Evolutionary conservation across 495 filamentous ascomycete genomes (phyloP), one percentile per base, ranked within the genome.

Genomic region (Tuber melanosporum): DNA sequence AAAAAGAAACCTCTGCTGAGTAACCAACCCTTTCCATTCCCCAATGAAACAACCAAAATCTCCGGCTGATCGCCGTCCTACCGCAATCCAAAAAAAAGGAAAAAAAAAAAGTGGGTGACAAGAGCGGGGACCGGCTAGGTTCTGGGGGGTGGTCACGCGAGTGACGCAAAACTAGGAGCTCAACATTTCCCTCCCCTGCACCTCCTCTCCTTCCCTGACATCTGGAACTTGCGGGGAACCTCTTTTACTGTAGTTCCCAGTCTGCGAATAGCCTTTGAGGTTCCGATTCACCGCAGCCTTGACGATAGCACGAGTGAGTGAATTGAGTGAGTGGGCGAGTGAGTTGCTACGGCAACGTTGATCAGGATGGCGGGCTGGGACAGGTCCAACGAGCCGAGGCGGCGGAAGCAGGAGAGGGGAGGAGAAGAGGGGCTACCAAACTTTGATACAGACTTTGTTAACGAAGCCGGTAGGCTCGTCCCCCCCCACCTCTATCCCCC

Each of bases 371-470:
- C 26, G 14, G 32, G 57, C 57, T 66, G 57, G 57, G 32, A 36
- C 26, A 66, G 15, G 15, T 26, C 57, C 26, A 32, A 66, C 26
- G 57, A 66, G 15, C 26, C 26, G 57, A 36, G 7, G 57, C 12
- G 3, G 32, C 57, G 19, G 26, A 36, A 66, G 26, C 3, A 17
- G 6, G 57, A 36, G 32, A 52, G 1, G 8, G 57, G 5, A 66
- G 26, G 26, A 36, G 12, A 32, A 17, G 26, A 36, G 42, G 73
- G 47, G 6, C 70, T 80, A 52, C 78, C 78, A 49, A 77, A 80
- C 47, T 73, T 71, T 20, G 49, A 76, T 36, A 80, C 77, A 12
- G 71, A 76, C 71, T 80, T 80, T 39, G 49, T 74, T 43, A 72
- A 80, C n/a, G 73, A 66, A 42, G 73, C 75, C 52, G 78, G 78